Conservation (phyloP, 176 grass and related monocot species). For the Canna indica region DNA sequence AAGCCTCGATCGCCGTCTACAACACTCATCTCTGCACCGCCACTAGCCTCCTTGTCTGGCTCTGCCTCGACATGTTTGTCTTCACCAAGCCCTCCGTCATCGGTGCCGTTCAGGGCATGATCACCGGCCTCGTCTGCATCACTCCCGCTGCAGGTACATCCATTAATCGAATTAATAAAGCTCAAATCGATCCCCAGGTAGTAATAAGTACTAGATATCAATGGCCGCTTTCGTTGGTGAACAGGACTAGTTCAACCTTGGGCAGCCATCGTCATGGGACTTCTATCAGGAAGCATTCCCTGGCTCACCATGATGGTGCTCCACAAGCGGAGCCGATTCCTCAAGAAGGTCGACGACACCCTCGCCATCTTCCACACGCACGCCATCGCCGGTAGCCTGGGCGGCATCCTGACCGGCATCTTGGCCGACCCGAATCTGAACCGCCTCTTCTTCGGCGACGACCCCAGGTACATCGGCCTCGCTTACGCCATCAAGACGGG, state of each 20-base stretch:
- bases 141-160: constrained; percentile 49
- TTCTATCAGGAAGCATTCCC: constrained; percentile 52
- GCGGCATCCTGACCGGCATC: constrained; percentile 44
- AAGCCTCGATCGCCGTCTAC: constrained; percentile 47
- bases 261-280: constrained; percentile 66
- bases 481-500: constrained; percentile 46
- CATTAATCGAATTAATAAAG: no score
- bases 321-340: constrained; percentile 37
- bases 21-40: constrained; percentile 67
- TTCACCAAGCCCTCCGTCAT: constrained; percentile 64
- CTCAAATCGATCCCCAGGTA: no score
- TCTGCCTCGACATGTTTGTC: constrained; percentile 49
- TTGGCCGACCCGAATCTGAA: constrained; percentile 52
- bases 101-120: constrained; percentile 59
- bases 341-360: constrained; percentile 59
- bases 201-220: no score
- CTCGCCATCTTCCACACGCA: constrained; percentile 77
- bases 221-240: not conserved
- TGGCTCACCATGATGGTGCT: constrained; percentile 90
- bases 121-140: constrained; percentile 75
- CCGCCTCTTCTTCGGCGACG: constrained; percentile 65
- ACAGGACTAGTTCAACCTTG: constrained; percentile 57
- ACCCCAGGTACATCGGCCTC: constrained; percentile 57
- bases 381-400: constrained; percentile 54
- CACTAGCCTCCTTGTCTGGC: constrained; percentile 64